Conservation (phyloP, 1,139 yeast genomes). For the Saccharomyces hybrid region DNA sequence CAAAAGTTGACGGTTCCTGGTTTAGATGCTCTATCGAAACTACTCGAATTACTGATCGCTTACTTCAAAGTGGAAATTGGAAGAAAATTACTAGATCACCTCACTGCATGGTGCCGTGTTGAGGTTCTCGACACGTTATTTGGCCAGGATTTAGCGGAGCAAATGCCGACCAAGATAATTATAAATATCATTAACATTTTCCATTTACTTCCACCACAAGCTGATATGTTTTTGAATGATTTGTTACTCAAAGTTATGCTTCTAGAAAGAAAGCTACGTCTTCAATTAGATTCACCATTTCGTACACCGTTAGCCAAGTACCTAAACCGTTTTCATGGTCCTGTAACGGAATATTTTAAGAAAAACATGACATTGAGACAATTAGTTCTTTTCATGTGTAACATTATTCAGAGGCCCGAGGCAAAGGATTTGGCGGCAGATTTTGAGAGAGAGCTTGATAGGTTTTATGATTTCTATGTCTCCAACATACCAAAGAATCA, state of each 20-base stretch:
- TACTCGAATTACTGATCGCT: conserved; percentile 78
- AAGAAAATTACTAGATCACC: conserved; percentile 80
- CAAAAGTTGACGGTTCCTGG: conserved; percentile 85
- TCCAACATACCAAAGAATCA: conserved; percentile 27
- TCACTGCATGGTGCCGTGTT: conserved; percentile 95
- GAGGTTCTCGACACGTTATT: conserved; percentile 43
- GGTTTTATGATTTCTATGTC: conserved; percentile 29
- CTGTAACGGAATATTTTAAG: conserved; percentile 64
- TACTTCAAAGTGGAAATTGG: conserved; percentile 97
- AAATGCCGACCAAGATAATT: conserved; percentile 75
- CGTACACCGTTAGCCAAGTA: conserved; percentile 86
- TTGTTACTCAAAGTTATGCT: conserved; percentile 66
- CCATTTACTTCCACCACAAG: conserved; percentile 86
- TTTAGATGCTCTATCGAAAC: conserved; percentile 79
- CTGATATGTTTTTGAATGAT: conserved; percentile 85
- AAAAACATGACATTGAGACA: conserved; percentile 61
- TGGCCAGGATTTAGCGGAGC: conserved; percentile 44
- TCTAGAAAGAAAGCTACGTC: conserved; percentile 74
- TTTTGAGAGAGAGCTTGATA: conserved; percentile 46
- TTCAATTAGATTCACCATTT: conserved; percentile 84
- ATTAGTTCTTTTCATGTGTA: conserved; percentile 38
- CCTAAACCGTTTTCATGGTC: conserved; percentile 71
- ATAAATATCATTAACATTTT: conserved; percentile 87
- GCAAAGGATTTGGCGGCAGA: conserved; percentile 51
- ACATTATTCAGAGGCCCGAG: conserved; percentile 36